Conservation (phyloP, 805 yeast genomes). For the Lachancea quebecensis region DNA sequence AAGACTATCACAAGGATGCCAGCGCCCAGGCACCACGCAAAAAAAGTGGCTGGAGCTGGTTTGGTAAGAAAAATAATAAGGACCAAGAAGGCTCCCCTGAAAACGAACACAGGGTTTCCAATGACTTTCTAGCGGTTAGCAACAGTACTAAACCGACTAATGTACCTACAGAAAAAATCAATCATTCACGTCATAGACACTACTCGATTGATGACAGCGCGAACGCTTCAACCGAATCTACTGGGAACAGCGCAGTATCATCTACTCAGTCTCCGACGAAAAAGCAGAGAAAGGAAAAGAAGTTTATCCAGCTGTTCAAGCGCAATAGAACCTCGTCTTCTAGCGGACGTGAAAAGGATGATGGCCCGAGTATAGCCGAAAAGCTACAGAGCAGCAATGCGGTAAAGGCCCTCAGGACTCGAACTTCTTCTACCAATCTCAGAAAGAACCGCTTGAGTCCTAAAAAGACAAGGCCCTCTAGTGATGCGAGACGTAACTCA, state of each 20-base stretch:
- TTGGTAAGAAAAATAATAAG: slow-evolving; percentile 7
- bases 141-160: slow-evolving; percentile 1
- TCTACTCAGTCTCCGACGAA: slow-evolving; percentile 1
- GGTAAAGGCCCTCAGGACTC: neutral
- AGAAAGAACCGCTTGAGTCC: neutral
- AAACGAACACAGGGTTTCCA: neutral
- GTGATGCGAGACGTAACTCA: neutral
- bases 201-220: neutral
- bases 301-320: slow-evolving; percentile 22
- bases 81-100: slow-evolving; percentile 1
- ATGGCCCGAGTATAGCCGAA: slow-evolving; percentile 5
- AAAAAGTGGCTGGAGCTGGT: slow-evolving; percentile 18
- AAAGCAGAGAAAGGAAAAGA: slow-evolving; percentile 19
- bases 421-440: neutral
- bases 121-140: slow-evolving; percentile 3
- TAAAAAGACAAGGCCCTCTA: neutral
- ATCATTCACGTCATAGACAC: slow-evolving; percentile 10
- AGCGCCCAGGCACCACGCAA: slow-evolving; percentile 8
- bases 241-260: neutral
- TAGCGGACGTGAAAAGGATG: slow-evolving; percentile 1
- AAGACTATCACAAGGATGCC: neutral
- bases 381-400: slow-evolving; percentile 1
- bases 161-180: slow-evolving; percentile 4
- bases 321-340: slow-evolving; percentile 10
- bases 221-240: neutral